phyloP scores from a whole-genome alignment of 2,329 filamentous ascomycete genomes.

The Botrytis deweyae region DNA sequence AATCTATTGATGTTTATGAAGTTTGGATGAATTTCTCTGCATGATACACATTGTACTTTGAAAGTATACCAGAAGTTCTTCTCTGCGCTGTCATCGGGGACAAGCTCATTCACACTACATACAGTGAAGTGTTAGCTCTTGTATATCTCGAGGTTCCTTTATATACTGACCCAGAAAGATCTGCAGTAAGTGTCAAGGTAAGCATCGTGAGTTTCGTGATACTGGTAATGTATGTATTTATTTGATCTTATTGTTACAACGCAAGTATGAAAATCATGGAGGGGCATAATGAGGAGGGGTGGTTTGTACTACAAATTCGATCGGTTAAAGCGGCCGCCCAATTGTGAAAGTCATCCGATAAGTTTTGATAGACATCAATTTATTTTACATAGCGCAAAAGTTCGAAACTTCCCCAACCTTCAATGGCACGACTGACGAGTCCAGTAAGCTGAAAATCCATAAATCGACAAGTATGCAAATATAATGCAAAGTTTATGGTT shows the following conservation, averaged over 20 bases:
- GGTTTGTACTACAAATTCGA: background rate
- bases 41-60: conserved; percentile 97
- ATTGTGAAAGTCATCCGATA: conserved; percentile 11
- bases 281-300: conserved; percentile 18
- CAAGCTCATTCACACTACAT: conserved; percentile 81
- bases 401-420: background rate
- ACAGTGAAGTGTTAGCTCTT: conserved; percentile 15
- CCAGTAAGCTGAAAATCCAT: conserved; percentile 6
- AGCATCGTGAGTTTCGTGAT: conserved; percentile 51
- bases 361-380: conserved; percentile 12
- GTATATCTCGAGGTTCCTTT: background rate
- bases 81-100: conserved; percentile 77
- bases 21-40: conserved; percentile 86
- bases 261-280: conserved; percentile 9
- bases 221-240: conserved; percentile 1
- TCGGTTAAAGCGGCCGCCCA: conserved; percentile 25
- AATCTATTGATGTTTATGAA: conserved; percentile 84
- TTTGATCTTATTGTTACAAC: background rate
- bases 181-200: conserved; percentile 64
- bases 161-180: conserved; percentile 62
- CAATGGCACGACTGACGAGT: conserved; percentile 4
- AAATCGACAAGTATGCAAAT: conserved; percentile 32
- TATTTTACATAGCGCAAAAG: conserved; percentile 13
- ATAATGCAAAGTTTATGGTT: conserved; percentile 69
- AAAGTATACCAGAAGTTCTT: conserved; percentile 95